Evolutionary conservation across 106 monocot species (phyloP).

Genomic region (Allium sativum): DNA sequence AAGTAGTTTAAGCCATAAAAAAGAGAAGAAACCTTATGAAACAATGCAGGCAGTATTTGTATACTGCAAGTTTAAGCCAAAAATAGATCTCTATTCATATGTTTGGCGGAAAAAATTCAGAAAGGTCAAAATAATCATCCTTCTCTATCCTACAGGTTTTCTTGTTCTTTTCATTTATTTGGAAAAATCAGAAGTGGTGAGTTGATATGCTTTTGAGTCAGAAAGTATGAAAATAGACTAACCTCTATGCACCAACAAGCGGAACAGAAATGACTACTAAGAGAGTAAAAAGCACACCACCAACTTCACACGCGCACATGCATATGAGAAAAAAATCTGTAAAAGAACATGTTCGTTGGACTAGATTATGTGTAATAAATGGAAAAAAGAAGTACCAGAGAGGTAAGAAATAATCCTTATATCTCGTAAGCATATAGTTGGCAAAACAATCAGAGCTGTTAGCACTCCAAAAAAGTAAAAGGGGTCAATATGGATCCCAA

Average conservation of each 20-base stretch:
- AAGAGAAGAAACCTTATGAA: too few species aligned
- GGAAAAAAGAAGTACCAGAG: constrained; percentile 39
- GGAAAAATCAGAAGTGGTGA: too few species aligned
- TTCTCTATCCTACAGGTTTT: too few species aligned
- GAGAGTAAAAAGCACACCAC: constrained; percentile 75
- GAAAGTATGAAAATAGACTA: too few species aligned
- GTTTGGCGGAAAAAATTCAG: too few species aligned
- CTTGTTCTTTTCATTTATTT: too few species aligned
- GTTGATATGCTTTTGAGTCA: too few species aligned
- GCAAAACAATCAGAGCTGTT: constrained; percentile 71
- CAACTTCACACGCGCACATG: constrained; percentile 27
- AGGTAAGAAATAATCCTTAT: constrained; percentile 72
- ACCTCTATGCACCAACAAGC: constrained; percentile 56
- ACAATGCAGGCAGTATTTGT: too few species aligned
- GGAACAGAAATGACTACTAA: constrained; percentile 62
- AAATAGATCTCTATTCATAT: too few species aligned
- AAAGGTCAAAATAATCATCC: too few species aligned
- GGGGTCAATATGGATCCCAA: constrained; percentile 59
- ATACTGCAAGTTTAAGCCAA: too few species aligned
- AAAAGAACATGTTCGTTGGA: neutral
- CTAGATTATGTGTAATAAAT: neutral
- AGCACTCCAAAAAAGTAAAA: constrained; percentile 65
- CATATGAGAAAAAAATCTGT: neutral
- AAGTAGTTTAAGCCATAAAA: too few species aligned
- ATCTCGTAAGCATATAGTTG: constrained; percentile 73